A percentile compares a stretch with the other conserved stretches of the same genome.
Evolutionary conservation across 768 basidiomycete species (phyloP).

Genomic region (Plicaturopsis crispa): DNA sequence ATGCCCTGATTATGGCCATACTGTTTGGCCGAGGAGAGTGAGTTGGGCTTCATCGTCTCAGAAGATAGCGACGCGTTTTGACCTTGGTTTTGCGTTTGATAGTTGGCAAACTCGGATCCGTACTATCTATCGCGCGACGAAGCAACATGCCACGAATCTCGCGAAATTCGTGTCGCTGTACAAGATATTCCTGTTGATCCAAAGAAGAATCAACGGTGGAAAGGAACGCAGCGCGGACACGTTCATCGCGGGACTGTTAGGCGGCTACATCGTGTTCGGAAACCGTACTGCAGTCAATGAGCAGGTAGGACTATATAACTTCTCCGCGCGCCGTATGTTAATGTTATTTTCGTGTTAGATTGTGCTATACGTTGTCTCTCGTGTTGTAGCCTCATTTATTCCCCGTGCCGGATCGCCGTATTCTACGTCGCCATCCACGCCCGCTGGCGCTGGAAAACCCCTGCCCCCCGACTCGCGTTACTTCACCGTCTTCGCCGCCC

Average conservation of each 20-base stretch:
- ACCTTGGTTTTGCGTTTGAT: constrained; percentile 5
- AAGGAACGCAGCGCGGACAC: constrained; percentile 79
- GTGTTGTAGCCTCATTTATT: constrained; percentile 86
- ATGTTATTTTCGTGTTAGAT: constrained; percentile 43
- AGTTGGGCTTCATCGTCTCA: constrained; percentile 24
- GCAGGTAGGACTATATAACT: constrained; percentile 45
- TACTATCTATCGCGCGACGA: constrained; percentile 77
- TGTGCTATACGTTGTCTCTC: constrained; percentile 91
- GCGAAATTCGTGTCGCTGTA: constrained; percentile 93
- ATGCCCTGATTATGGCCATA: constrained; percentile 94
- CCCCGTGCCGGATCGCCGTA: constrained; percentile 64
- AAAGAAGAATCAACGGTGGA: constrained; percentile 73
- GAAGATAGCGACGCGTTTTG: constrained; percentile 5
- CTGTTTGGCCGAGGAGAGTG: constrained; percentile 90
- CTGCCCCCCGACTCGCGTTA: constrained; percentile 78
- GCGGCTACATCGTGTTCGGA: constrained; percentile 87
- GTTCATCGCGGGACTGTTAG: constrained; percentile 87
- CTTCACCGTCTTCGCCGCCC: constrained; percentile 81
- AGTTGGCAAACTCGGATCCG: constrained; percentile 68
- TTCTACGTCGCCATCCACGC: constrained; percentile 32
- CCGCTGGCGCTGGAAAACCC: constrained; percentile 46
- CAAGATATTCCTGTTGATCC: constrained; percentile 79
- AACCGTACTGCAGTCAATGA: constrained; percentile 85
- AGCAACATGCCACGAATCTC: constrained; percentile 85
- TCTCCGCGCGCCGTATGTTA: constrained; percentile 4